Evolutionary conservation across 192 early-diverging fungal species (phyloP).

Genomic region (Coemansia reversa): DNA sequence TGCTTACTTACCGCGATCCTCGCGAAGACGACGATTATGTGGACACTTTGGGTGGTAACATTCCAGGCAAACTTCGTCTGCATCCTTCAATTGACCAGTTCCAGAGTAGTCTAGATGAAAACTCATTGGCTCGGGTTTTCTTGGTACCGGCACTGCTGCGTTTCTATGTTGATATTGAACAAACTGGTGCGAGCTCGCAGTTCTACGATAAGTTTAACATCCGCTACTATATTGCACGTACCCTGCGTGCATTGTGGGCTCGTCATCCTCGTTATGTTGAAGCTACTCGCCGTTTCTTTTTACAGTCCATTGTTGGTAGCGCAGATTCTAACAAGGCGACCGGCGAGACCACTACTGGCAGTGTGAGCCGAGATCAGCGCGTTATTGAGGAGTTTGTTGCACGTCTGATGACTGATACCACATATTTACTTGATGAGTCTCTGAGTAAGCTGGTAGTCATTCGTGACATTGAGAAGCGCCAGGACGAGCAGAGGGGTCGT

Average conservation of each 20-base stretch:
- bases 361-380: conserved; percentile 25
- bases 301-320: conserved; percentile 11
- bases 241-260: conserved; percentile 67
- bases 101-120: conserved; percentile 63
- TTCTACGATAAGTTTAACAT: conserved; percentile 99
- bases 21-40: conserved; percentile 56
- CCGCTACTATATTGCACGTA: conserved; percentile 92
- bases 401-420: conserved; percentile 93
- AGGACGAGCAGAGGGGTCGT: conserved; percentile 59
- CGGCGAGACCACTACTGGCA: conserved; percentile 31
- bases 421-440: conserved; percentile 91
- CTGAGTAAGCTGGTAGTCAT: conserved; percentile 85
- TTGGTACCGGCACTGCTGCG: conserved; percentile 81
- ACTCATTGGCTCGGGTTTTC: conserved; percentile 70
- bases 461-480: conserved; percentile 75
- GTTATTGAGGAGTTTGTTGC: conserved; percentile 76
- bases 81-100: conserved; percentile 60
- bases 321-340: background rate
- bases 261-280: conserved; percentile 31
- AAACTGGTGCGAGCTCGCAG: conserved; percentile 86
- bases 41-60: conserved; percentile 72
- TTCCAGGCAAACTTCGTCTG: conserved; percentile 59
- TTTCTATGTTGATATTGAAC: conserved; percentile 97
- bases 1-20: conserved; percentile 42
- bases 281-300: conserved; percentile 38